Percentiles rank a stretch among this genome's conserved stretches.
Evolutionary conservation across 441 rosid species (phyloP).

Genomic region (Biscutella laevigata): DNA sequence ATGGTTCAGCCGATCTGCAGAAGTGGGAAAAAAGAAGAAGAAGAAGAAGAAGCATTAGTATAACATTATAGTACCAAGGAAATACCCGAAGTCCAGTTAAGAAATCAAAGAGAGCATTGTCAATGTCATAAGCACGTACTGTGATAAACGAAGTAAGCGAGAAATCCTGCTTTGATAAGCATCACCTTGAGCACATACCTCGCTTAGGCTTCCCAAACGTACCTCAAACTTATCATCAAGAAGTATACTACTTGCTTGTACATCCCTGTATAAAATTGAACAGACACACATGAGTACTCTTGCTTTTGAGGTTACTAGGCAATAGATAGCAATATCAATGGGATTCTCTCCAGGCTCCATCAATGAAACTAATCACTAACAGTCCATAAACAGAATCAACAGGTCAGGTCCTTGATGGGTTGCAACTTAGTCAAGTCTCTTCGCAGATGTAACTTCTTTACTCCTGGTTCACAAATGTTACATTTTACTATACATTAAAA

Average conservation of each 20-base stretch:
- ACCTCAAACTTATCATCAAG: conserved; percentile 99
- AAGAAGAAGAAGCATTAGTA: conserved; percentile 19
- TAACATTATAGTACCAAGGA: no score
- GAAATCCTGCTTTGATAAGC: conserved; percentile 67
- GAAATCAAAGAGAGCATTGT: neutral
- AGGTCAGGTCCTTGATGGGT: neutral
- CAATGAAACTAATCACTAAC: neutral
- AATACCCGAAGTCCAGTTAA: no score
- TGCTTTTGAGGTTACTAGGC: neutral
- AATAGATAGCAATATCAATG: neutral
- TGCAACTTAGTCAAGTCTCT: no score
- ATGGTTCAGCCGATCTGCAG: conserved; percentile 68
- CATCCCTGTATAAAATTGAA: conserved; percentile 48
- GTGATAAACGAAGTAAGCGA: conserved; percentile 70
- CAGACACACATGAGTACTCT: conserved; percentile 1
- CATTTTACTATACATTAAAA: neutral
- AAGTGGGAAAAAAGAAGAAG: conserved; percentile 8
- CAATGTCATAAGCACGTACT: conserved; percentile 44
- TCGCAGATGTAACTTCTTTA: neutral
- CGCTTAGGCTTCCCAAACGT: conserved; percentile 83
- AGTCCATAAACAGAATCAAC: neutral
- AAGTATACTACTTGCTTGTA: conserved; percentile 96
- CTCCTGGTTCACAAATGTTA: neutral
- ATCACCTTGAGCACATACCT: conserved; percentile 69
- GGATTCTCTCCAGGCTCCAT: neutral